Evolutionary conservation across 768 basidiomycete species (phyloP).

Genomic region (Neoboletus magnificus): DNA sequence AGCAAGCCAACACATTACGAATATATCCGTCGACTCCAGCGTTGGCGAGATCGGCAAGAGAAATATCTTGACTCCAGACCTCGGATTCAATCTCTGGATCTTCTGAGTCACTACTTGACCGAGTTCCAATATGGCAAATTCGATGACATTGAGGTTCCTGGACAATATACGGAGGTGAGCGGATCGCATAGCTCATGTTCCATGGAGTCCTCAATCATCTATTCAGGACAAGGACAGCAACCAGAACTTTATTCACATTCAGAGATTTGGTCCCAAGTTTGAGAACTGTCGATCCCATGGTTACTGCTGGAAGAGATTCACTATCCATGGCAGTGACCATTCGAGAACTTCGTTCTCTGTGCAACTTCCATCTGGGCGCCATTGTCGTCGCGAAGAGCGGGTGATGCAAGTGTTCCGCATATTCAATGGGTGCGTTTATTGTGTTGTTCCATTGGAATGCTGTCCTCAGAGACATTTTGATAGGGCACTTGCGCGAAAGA

Average conservation of each 20-base stretch:
- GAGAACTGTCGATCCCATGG: constrained; percentile 88
- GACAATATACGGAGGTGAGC: constrained; percentile 91
- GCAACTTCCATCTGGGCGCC: constrained; percentile 81
- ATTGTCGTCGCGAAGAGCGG: constrained; percentile 88
- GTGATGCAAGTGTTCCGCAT: constrained; percentile 91
- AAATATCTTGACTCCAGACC: constrained; percentile 77
- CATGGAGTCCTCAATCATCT: constrained; percentile 5
- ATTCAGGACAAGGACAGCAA: constrained; percentile 90
- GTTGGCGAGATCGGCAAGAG: constrained; percentile 92
- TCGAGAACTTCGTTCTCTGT: constrained; percentile 88
- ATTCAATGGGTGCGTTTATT: constrained; percentile 72
- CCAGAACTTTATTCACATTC: constrained; percentile 85
- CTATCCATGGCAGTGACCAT: constrained; percentile 86
- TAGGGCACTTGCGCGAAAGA: constrained; percentile 81
- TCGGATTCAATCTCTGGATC: constrained; percentile 78
- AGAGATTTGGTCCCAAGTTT: constrained; percentile 85
- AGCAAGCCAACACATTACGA: constrained; percentile 79
- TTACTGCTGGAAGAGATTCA: constrained; percentile 85
- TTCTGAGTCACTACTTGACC: constrained; percentile 86
- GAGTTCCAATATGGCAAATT: constrained; percentile 98
- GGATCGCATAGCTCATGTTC: not conserved
- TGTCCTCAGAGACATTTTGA: constrained; percentile 1
- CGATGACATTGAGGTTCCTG: constrained; percentile 98
- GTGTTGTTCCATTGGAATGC: not conserved
- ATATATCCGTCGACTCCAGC: constrained; percentile 85